These are phyloP conservation scores for Hordeum marinum DNA, from an alignment of 176 grass and related monocot genomes.

Conservation along the genomic window DNA sequence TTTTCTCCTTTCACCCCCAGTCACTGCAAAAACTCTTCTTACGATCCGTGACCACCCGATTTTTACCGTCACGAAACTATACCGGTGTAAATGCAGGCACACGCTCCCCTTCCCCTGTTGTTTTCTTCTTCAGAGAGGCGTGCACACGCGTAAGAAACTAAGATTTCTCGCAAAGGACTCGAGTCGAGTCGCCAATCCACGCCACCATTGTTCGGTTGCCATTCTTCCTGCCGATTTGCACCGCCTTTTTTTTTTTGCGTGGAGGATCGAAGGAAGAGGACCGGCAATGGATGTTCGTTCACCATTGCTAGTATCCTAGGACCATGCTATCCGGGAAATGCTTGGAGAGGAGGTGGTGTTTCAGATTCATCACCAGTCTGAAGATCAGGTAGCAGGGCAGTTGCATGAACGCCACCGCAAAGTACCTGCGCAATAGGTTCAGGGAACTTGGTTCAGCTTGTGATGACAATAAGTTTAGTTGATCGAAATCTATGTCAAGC, in stretches of 20 bases:
- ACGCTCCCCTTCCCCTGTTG: constrained; percentile 9
- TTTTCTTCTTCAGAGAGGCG: constrained; percentile 10
- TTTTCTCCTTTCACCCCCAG: not conserved
- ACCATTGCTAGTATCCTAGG: not conserved
- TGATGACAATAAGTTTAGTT: not conserved
- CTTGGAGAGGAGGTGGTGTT: constrained; percentile 50
- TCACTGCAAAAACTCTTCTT: constrained; percentile 33
- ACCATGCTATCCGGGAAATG: constrained; percentile 34
- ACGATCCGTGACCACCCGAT: constrained; percentile 18
- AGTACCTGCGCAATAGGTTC: constrained; percentile 45
- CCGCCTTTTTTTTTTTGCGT: not conserved
- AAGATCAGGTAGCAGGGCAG: constrained; percentile 77
- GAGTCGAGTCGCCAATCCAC: not conserved
- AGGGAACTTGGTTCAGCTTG: not conserved
- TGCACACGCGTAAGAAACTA: constrained; percentile 7
- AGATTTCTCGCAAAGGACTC: not conserved
- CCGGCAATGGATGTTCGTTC: not conserved
- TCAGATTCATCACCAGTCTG: constrained; percentile 64
- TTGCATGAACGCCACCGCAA: constrained; percentile 61
- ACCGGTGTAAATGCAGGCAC: constrained; percentile 25
- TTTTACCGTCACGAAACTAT: constrained; percentile 41
- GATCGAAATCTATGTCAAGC: not conserved
- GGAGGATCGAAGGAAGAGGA: not conserved
- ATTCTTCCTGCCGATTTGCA: not conserved
- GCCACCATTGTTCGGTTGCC: not conserved